These are phyloP conservation scores for Phialophora tarda DNA, from an alignment of 2,329 filamentous ascomycete genomes.

Conservation along the genomic window DNA sequence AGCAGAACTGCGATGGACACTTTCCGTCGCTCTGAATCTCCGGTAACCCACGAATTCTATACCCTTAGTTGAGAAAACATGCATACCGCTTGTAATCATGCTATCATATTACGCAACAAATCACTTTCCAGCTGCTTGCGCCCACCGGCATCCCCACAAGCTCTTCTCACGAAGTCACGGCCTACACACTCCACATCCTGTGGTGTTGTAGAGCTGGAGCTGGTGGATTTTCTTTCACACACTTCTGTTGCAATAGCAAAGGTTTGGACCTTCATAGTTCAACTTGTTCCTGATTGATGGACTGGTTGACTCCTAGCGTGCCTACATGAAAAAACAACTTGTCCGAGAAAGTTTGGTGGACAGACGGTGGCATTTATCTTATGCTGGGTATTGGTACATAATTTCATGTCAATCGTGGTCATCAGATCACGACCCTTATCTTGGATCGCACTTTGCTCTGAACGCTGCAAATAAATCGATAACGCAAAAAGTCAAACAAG, in stretches of 20 bases:
- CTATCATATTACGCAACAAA: constrained; percentile 31
- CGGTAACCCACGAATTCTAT: background rate
- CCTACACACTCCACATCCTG: constrained; percentile 35
- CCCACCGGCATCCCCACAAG: constrained; percentile 31
- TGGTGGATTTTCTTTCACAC: constrained; percentile 37
- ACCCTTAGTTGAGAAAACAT: background rate
- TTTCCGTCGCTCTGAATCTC: background rate
- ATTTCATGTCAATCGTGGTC: constrained; percentile 14
- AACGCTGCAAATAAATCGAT: constrained; percentile 33
- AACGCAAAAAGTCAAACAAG: background rate
- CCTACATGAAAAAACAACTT: constrained; percentile 34
- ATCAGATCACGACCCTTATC: constrained; percentile 19
- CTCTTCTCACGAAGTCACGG: constrained; percentile 39
- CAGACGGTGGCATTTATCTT: constrained; percentile 4
- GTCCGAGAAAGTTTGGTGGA: background rate
- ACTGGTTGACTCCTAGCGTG: constrained; percentile 40
- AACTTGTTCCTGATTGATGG: constrained; percentile 36
- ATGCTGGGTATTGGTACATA: constrained; percentile 12
- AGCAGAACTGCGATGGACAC: background rate
- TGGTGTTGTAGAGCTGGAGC: constrained; percentile 34
- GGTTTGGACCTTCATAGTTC: constrained; percentile 41
- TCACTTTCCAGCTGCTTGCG: constrained; percentile 41
- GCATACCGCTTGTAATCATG: background rate
- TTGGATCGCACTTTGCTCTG: constrained; percentile 25
- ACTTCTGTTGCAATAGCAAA: constrained; percentile 38